Percentiles rank a stretch among this genome's conserved stretches.
These are phyloP conservation scores for Aspergillus felis DNA, from an alignment of 2,329 filamentous ascomycete species.

Conservation along the genomic window DNA sequence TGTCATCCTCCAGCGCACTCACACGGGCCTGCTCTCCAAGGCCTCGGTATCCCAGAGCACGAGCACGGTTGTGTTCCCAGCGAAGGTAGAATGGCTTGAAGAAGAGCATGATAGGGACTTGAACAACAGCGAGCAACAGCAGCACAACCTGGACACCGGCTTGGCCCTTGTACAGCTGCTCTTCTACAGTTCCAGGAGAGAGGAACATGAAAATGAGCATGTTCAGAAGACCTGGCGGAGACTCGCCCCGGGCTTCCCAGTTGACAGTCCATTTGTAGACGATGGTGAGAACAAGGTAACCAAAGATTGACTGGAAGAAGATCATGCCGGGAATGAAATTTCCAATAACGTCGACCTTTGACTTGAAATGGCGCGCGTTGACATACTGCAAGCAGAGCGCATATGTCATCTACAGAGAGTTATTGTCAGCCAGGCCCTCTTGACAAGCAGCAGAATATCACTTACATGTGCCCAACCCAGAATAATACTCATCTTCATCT, in stretches of 20 bases:
- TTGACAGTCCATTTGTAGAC: slow-evolving; percentile 96
- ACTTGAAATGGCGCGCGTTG: slow-evolving; percentile 93
- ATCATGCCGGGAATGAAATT: slow-evolving; percentile 99
- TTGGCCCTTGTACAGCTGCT: slow-evolving; percentile 76
- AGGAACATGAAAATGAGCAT: slow-evolving; percentile 99
- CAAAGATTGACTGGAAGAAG: slow-evolving; percentile 99
- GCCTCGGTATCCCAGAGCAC: slow-evolving; percentile 84
- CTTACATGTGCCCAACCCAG: slow-evolving; percentile 82
- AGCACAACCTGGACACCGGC: slow-evolving; percentile 70
- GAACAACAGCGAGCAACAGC: slow-evolving; percentile 74
- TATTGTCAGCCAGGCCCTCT: not conserved
- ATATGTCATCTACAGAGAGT: slow-evolving; percentile 72
- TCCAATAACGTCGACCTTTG: slow-evolving; percentile 90
- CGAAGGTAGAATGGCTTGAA: slow-evolving; percentile 94
- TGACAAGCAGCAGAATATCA: slow-evolving; percentile 7
- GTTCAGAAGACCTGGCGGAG: slow-evolving; percentile 86
- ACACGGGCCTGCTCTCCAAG: slow-evolving; percentile 85
- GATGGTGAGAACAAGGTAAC: slow-evolving; percentile 90
- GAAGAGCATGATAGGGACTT: slow-evolving; percentile 88
- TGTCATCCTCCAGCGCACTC: slow-evolving; percentile 85
- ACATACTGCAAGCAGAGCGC: slow-evolving; percentile 88
- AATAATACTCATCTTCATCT: slow-evolving; percentile 99
- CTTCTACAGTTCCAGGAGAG: slow-evolving; percentile 66
- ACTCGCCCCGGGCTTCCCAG: slow-evolving; percentile 65
- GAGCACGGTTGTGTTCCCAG: slow-evolving; percentile 85